A percentile compares a stretch with the other conserved stretches of the same genome.
Conservation (phyloP, 2,329 filamentous ascomycete genomes). For the Verticillium alfalfae region DNA sequence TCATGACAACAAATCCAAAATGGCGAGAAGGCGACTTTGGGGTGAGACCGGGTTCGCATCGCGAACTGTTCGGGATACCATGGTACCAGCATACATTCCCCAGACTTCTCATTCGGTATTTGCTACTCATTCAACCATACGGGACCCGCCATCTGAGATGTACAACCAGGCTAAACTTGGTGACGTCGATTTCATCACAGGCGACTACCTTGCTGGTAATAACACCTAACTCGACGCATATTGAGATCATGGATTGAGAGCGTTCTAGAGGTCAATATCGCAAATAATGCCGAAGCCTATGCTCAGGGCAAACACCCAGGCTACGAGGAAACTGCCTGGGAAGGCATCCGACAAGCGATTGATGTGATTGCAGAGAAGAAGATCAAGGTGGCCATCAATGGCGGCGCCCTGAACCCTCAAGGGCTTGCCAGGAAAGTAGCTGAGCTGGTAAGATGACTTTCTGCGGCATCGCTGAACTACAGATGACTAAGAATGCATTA, state of each 20-base stretch:
- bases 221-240: no score
- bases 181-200: background rate
- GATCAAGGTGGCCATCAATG: conserved; percentile 52
- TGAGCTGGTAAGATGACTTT: conserved; percentile 18
- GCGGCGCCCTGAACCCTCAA: conserved; percentile 48
- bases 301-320: background rate
- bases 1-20: background rate
- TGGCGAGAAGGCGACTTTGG: background rate
- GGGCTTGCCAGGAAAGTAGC: conserved; percentile 35
- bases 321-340: background rate
- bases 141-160: background rate
- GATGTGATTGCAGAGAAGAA: conserved; percentile 32
- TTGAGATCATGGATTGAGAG: background rate
- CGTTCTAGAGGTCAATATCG: background rate
- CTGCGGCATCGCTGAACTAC: background rate
- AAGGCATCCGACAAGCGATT: conserved; percentile 17
- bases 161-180: background rate
- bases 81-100: background rate
- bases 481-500: background rate
- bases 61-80: background rate
- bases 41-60: background rate
- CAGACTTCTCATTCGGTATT: background rate
- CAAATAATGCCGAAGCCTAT: background rate
- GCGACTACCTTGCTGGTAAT: background rate
- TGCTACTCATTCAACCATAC: background rate